Evolutionary conservation across 2,329 filamentous ascomycete species (phyloP).

Genomic region (Leptoxyphium fumago): DNA sequence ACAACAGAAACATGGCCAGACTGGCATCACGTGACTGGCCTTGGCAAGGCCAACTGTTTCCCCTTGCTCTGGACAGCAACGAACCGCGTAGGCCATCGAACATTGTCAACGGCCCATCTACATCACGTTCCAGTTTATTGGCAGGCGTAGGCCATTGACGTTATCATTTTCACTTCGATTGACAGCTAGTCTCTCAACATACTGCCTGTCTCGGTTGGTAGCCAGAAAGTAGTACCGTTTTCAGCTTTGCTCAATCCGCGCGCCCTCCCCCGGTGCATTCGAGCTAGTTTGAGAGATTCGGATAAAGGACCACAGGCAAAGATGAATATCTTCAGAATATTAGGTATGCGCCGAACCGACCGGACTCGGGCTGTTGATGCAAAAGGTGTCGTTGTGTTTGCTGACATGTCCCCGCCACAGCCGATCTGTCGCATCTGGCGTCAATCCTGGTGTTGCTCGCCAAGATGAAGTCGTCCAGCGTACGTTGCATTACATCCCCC

Average conservation of each 20-base stretch:
- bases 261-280: too few relatives aligned
- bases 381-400: conserved; percentile 4
- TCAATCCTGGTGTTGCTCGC: conserved; percentile 91
- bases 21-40: background rate
- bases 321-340: conserved; percentile 58
- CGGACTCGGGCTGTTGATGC: conserved; percentile 1
- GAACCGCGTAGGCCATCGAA: too few relatives aligned
- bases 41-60: background rate
- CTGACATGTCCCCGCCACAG: conserved; percentile 31
- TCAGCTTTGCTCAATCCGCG: too few relatives aligned
- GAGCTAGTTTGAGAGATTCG: too few relatives aligned
- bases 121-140: too few relatives aligned
- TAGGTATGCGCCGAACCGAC: conserved; percentile 42
- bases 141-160: too few relatives aligned
- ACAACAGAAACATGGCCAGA: too few relatives aligned
- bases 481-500: conserved; percentile 33
- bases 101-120: too few relatives aligned
- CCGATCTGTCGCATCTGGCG: conserved; percentile 85
- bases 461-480: conserved; percentile 84
- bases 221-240: too few relatives aligned
- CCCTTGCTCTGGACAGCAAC: background rate
- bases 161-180: too few relatives aligned
- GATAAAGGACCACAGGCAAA: background rate
- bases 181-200: too few relatives aligned
- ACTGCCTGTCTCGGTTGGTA: too few relatives aligned